A percentile compares a stretch with the other conserved stretches of the same genome.
Evolutionary conservation across 2,329 filamentous ascomycete species (phyloP).

Genomic region (Zymoseptoria pseudotritici): DNA sequence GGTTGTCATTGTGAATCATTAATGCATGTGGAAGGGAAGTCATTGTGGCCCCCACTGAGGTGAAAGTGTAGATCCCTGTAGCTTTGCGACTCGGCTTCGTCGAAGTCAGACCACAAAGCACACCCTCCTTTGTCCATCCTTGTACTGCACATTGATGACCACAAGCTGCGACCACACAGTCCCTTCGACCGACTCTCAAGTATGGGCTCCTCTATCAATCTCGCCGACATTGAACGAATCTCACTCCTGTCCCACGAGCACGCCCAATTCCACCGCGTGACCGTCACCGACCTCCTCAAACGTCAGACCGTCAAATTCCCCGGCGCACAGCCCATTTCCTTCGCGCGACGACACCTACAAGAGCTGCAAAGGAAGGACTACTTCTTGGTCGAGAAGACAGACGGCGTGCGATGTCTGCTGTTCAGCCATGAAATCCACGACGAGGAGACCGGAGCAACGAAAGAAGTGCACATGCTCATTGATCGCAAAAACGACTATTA

Average conservation of each 20-base stretch:
- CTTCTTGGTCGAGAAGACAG: constrained; percentile 97
- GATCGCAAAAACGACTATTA: constrained; percentile 98
- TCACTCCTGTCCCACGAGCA: constrained; percentile 14
- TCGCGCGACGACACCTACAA: constrained; percentile 70
- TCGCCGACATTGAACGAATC: constrained; percentile 6
- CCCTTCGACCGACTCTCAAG: neutral
- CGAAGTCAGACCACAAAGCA: no score
- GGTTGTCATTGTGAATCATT: no score
- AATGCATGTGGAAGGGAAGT: no score
- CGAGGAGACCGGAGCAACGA: constrained; percentile 9
- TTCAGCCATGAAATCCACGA: constrained; percentile 64
- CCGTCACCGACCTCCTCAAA: constrained; percentile 52
- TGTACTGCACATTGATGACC: neutral
- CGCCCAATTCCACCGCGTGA: constrained; percentile 22
- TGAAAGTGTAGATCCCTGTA: neutral
- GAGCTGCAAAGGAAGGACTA: constrained; percentile 81
- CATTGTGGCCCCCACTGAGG: no score
- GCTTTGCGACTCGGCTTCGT: no score
- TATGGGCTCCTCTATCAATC: constrained; percentile 10
- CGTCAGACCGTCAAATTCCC: constrained; percentile 66
- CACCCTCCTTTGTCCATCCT: no score
- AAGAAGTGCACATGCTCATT: constrained; percentile 81
- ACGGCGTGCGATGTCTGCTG: constrained; percentile 90
- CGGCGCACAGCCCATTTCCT: constrained; percentile 90
- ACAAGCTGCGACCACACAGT: neutral